Evolutionary conservation across 148 eudicot species (phyloP), one percentile per base, ranked within the genome.

Genomic region (Nepenthes gracilis): DNA sequence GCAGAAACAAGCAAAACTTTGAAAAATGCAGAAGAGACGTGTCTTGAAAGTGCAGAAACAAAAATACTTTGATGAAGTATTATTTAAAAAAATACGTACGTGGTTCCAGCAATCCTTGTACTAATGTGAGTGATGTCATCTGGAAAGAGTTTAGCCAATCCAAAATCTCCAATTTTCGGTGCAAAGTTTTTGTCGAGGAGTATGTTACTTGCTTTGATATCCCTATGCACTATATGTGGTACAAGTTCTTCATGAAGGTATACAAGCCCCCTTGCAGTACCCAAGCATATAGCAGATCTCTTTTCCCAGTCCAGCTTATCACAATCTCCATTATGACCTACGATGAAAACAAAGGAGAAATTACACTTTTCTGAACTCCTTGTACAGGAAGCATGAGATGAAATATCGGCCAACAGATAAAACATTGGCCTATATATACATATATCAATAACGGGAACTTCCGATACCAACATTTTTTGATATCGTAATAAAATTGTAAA

Each of bases 91-190:
- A 53, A 50, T 50, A 82, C 95, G 1, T 82, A 93, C 98, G 90
- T 88, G 35, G 98, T 93, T 72, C 98, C 98, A 34, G 94, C 96
- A 64, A 93, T 66, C 76, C 64, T 77, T 14, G 98, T 93, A 80
- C 85, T 93, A 53, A 88, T 93, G 78, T 93, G 98, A 64, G 98
- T 93, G 33, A 93, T 75, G 62, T 78, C 72, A 36, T 93, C 99
- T 1, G 96, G 99, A 62, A 93, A 93, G 48, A 93, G 95, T 66
- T 86, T 93, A 50, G 99, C 99, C 84, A 93, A 74, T 62, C 99
- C 99, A 70, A 93, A 93, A 64, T 93, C 99, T 64, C 99, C 99
- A 64, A 89, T 86, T 72, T 93, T 93, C 5, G 99, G 92, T 47
- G 23, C 35, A 36, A 73, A 86, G 54, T 88, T 80, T 70, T 61